Evolutionary conservation across 345 rosid species (phyloP).

Genomic region (Pelargonium nanum): DNA sequence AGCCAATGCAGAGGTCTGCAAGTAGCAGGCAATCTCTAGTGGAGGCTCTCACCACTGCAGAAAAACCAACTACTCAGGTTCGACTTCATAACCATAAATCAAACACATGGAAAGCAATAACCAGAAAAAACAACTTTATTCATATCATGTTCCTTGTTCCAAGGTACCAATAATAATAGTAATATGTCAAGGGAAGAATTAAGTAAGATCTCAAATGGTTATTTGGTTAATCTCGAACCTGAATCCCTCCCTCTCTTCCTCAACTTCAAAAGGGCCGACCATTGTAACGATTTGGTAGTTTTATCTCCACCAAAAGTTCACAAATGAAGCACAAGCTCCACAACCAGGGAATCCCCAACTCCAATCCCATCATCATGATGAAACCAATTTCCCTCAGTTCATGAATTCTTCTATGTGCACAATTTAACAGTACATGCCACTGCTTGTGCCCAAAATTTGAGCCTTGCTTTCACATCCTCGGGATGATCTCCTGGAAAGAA

Average conservation of each 20-base stretch:
- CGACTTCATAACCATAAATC: not conserved
- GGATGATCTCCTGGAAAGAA: slow-evolving; percentile 73
- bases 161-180: not conserved
- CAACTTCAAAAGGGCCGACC: slow-evolving; percentile 20
- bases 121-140: not conserved
- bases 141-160: not conserved
- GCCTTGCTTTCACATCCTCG: slow-evolving; percentile 95
- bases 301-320: slow-evolving; percentile 21
- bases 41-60: not conserved
- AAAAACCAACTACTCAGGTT: not conserved
- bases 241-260: slow-evolving; percentile 17
- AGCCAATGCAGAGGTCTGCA: too few species aligned
- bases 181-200: slow-evolving; percentile 12
- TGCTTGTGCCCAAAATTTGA: slow-evolving; percentile 93
- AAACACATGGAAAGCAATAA: not conserved
- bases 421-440: slow-evolving; percentile 88
- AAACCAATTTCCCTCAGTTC: slow-evolving; percentile 6
- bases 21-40: not conserved
- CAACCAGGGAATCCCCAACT: slow-evolving; percentile 12
- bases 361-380: slow-evolving; percentile 1
- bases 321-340: not conserved
- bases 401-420: slow-evolving; percentile 46
- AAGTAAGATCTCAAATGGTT: slow-evolving; percentile 16
- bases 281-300: slow-evolving; percentile 23
- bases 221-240: slow-evolving; percentile 45